Evolutionary conservation across 805 yeast species (phyloP).

Genomic region (Clavispora asparagi): DNA sequence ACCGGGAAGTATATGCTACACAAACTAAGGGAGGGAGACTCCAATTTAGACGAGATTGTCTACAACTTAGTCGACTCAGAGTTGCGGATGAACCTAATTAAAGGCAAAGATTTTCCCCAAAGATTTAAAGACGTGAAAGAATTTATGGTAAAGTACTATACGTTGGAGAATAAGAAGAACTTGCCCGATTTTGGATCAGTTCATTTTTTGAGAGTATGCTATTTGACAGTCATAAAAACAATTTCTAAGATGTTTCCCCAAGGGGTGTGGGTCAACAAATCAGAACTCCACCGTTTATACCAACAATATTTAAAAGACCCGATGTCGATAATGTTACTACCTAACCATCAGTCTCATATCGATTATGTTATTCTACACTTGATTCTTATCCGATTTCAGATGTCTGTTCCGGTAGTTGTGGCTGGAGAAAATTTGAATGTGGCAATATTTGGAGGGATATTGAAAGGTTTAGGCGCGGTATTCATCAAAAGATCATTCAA

Average conservation of each 20-base stretch:
- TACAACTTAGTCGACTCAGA: constrained; percentile 33
- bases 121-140: constrained; percentile 33
- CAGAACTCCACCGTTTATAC: constrained; percentile 26
- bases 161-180: constrained; percentile 29
- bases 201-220: constrained; percentile 29
- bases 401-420: constrained; percentile 51
- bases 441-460: constrained; percentile 46
- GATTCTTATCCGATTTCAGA: constrained; percentile 46
- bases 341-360: constrained; percentile 59
- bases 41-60: constrained; percentile 30
- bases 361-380: constrained; percentile 57
- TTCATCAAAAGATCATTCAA: constrained; percentile 49
- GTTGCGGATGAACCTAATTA: constrained; percentile 32
- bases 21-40: constrained; percentile 26
- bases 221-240: constrained; percentile 31
- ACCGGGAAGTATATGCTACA: constrained; percentile 27
- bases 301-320: constrained; percentile 32
- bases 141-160: constrained; percentile 35
- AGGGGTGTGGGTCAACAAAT: constrained; percentile 35
- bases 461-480: constrained; percentile 51
- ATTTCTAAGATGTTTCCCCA: constrained; percentile 36
- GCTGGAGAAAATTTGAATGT: constrained; percentile 67
- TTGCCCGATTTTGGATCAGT: constrained; percentile 28
- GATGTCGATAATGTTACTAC: constrained; percentile 45
- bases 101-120: constrained; percentile 24